Percentiles rank a stretch among this genome's conserved stretches.
Evolutionary conservation across 2,329 filamentous ascomycete genomes (phyloP).

Genomic region (Nemania bipapillata): DNA sequence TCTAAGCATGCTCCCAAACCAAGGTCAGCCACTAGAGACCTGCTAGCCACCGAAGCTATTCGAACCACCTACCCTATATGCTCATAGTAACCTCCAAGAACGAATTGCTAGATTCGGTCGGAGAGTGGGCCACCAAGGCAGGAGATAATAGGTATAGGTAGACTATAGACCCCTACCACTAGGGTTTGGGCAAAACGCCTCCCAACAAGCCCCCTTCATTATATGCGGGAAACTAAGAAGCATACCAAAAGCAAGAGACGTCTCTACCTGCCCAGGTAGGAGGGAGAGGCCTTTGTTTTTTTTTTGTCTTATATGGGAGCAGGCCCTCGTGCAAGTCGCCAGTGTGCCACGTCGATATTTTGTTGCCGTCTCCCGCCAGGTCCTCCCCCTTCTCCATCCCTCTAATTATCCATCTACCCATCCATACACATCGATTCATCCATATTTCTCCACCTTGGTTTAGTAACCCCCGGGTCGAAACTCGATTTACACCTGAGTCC

Average conservation of each 20-base stretch:
- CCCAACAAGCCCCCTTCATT: conserved; percentile 16
- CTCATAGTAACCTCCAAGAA: conserved; percentile 16
- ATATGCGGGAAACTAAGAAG: conserved; percentile 12
- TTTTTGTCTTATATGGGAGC: background rate
- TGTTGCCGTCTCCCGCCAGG: background rate
- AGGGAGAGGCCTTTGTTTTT: background rate
- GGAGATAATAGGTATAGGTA: background rate
- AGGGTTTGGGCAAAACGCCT: conserved; percentile 18
- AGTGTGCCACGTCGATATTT: background rate
- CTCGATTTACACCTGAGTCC: background rate
- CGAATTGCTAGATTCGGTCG: conserved; percentile 18
- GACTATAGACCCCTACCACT: conserved; percentile 18
- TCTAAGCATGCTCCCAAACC: background rate
- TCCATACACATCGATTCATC: background rate
- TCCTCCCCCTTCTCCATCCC: background rate
- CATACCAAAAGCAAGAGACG: conserved; percentile 32
- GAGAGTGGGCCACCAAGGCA: conserved; percentile 25
- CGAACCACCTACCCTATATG: conserved; percentile 16
- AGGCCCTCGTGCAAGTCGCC: background rate
- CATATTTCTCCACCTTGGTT: background rate
- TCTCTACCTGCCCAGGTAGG: conserved; percentile 17
- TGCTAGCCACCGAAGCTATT: conserved; percentile 17
- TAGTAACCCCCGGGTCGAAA: too few species aligned
- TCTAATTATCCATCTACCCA: background rate
- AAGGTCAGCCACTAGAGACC: background rate